Percentiles rank a stretch among this genome's conserved stretches.
phyloP scores from a whole-genome alignment of 1,139 yeast species.

The Blastobotrys arbuscula region DNA sequence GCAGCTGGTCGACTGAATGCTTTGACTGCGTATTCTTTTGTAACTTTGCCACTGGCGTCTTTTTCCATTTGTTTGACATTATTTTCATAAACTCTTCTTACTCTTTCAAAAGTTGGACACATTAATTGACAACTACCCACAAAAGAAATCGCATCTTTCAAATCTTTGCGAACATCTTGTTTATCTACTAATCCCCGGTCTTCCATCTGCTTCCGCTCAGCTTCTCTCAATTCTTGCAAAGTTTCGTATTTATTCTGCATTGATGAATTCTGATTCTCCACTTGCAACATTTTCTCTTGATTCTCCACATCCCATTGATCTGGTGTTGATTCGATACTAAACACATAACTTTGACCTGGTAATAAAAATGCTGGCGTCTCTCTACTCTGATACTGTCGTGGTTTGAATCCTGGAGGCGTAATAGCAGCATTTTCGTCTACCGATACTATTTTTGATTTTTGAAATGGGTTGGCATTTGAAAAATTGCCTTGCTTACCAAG shows the following conservation, averaged over 20 bases:
- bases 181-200: conserved; percentile 77
- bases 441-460: background rate
- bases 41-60: conserved; percentile 58
- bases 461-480: conserved; percentile 2
- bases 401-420: conserved; percentile 11
- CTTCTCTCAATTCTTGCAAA: conserved; percentile 62
- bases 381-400: conserved; percentile 9
- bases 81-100: conserved; percentile 81
- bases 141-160: conserved; percentile 81
- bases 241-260: conserved; percentile 49
- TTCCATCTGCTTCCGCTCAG: conserved; percentile 79
- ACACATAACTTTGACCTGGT: conserved; percentile 11
- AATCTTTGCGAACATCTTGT: conserved; percentile 73
- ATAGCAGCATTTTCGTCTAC: background rate
- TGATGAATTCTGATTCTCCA: conserved; percentile 42
- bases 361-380: conserved; percentile 11
- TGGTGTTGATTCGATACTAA: conserved; percentile 7
- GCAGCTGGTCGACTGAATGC: conserved; percentile 98
- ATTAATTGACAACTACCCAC: conserved; percentile 86
- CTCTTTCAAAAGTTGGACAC: conserved; percentile 94
- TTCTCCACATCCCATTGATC: conserved; percentile 52
- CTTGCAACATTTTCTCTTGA: conserved; percentile 42
- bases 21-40: conserved; percentile 66
- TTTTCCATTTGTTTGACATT: conserved; percentile 78
- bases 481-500: conserved; percentile 1